phyloP scores from a whole-genome alignment of 306 rosid species.

The Gleditsia sinensis region DNA sequence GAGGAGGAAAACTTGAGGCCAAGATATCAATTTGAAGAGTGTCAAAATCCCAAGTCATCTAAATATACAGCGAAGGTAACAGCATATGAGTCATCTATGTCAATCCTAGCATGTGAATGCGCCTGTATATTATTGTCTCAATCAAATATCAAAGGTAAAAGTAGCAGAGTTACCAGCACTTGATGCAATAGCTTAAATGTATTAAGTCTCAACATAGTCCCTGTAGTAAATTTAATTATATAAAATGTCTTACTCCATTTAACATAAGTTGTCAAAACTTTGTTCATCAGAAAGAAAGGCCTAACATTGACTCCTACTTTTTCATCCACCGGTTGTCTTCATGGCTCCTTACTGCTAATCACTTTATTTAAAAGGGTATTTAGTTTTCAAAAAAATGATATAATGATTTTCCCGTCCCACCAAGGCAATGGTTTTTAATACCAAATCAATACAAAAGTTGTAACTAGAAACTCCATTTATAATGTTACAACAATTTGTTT shows the following conservation, averaged over 20 bases:
- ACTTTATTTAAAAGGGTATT: not conserved
- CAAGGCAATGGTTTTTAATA: not conserved
- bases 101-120: not conserved
- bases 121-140: not conserved
- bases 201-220: not conserved
- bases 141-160: not conserved
- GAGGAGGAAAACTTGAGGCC: slow-evolving; percentile 23
- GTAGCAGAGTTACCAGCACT: not conserved
- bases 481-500: not conserved
- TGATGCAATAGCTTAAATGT: not conserved
- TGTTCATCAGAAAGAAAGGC: slow-evolving; percentile 3
- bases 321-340: not conserved
- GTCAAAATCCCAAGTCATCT: slow-evolving; percentile 27
- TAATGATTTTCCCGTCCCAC: not conserved
- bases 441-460: not conserved
- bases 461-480: not conserved
- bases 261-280: not conserved
- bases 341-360: not conserved
- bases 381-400: not conserved
- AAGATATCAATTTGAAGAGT: slow-evolving; percentile 29
- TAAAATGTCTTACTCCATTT: not conserved
- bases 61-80: slow-evolving; percentile 27
- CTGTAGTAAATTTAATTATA: not conserved
- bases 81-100: slow-evolving; percentile 17
- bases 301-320: not conserved